Evolutionary conservation across 495 filamentous ascomycete species (phyloP).

Genomic region (Cairneyella variabilis): DNA sequence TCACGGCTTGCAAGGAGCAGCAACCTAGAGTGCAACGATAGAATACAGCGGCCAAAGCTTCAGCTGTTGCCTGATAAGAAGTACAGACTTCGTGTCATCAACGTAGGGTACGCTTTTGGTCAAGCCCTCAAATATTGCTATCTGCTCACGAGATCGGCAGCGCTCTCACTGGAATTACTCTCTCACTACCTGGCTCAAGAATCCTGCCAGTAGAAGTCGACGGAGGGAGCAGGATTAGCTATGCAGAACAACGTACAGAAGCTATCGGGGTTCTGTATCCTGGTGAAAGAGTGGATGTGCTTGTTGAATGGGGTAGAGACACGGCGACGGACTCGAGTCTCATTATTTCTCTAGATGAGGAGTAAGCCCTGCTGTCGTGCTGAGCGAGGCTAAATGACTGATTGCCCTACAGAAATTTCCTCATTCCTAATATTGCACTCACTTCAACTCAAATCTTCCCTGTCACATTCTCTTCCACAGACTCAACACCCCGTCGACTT

Average conservation of each 20-base stretch:
- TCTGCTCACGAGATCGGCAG: not conserved
- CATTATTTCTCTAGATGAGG: not conserved
- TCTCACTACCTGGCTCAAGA: not conserved
- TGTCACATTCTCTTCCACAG: too few species aligned
- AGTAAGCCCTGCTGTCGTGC: not conserved
- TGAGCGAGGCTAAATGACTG: not conserved
- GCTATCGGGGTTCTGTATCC: slow-evolving; percentile 12
- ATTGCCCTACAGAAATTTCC: not conserved
- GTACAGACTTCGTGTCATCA: not conserved
- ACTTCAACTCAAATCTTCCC: not conserved
- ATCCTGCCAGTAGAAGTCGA: not conserved
- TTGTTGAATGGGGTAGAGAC: slow-evolving; percentile 5
- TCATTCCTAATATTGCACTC: not conserved
- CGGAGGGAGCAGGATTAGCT: not conserved
- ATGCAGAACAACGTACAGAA: not conserved
- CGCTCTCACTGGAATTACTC: not conserved
- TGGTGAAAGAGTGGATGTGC: slow-evolving; percentile 13
- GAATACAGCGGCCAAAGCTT: too few species aligned
- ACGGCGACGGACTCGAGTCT: not conserved
- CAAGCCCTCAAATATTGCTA: too few species aligned
- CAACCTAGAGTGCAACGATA: too few species aligned
- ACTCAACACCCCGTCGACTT: too few species aligned
- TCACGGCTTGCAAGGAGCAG: too few species aligned
- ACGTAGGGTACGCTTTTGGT: not conserved
- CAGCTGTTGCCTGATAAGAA: not conserved